These are phyloP conservation scores for Petunia secreta DNA, from an alignment of 257 asterid genomes.

Conservation along the genomic window DNA sequence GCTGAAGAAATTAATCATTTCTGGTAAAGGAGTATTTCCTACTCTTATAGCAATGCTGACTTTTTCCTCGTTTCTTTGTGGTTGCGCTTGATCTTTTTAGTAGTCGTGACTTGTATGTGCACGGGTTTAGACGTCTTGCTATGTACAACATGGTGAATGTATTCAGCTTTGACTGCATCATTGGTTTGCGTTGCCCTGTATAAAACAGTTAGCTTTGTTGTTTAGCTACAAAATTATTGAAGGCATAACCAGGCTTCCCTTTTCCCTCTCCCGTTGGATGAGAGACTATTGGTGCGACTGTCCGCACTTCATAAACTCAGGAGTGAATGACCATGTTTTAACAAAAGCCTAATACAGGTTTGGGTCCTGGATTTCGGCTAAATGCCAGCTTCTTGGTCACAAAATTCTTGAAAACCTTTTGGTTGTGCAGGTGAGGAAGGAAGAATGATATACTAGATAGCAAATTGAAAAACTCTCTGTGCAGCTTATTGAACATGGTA, in stretches of 20 bases:
- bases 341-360: not conserved
- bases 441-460: not conserved
- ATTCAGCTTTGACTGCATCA: not conserved
- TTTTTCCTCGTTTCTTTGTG: not conserved
- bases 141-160: not conserved
- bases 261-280: not conserved
- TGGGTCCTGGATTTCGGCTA: not conserved
- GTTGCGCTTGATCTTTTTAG: not conserved
- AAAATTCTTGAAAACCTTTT: not conserved
- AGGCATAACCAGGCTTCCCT: not conserved
- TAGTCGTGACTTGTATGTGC: not conserved
- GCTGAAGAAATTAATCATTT: not conserved
- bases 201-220: not conserved
- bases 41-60: not conserved
- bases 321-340: not conserved
- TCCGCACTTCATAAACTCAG: not conserved
- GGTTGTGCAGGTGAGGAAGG: not conserved
- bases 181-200: not conserved
- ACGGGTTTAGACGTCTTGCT: not conserved
- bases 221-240: not conserved
- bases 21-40: not conserved
- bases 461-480: not conserved
- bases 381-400: not conserved
- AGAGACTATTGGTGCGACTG: not conserved
- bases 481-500: not conserved